Evolutionary conservation across 257 asterid genomes (phyloP), one percentile per base, ranked within the genome.

Genomic region (Cinchona pubescens): DNA sequence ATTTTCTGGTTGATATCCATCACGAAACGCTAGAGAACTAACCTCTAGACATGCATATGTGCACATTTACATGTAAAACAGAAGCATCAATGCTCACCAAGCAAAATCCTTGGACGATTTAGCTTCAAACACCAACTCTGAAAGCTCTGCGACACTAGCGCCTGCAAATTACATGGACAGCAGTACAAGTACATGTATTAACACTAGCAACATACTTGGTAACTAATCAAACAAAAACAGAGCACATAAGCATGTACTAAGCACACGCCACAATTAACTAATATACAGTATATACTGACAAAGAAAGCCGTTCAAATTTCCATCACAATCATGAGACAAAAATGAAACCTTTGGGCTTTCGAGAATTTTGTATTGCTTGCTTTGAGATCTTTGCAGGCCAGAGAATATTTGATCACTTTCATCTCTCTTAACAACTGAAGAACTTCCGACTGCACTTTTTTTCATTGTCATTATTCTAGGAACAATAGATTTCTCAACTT

Each of bases 81-180:
- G 53, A 61, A 67, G 67, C 11, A 42, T 43, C 3, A 76, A 65
- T 67, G 70, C 91, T 90, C 80, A 95, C 99, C 98, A 95, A 82
- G 97, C 98, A 70, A 70, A 68, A 90, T 95, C 99, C 83, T 87
- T 92, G 5, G 92, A 87, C 53, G 98, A 95, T 84, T 78, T 84
- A 83, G 96, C 99, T 88, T 95, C 99, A 72, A 87, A 95, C 56
- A 78, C 71, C 90, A 95, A 86, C 71, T 79, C 87, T 56, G 86
- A 78, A 51, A 92, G 96, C 83, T 84, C 90, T 6, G 69, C 83
- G 69, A 87, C 92, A 75, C 91, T 94, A 86, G 88, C 92, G 43
- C 79, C 87, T 37, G 91, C 87, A 66, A 88, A 74, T 82, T 85
- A 23, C 30, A 86, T 83, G 58, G 85, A 78, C 55, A 68, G 84